Percentiles rank a stretch among this genome's conserved stretches.
Evolutionary conservation across 139 green algal species (phyloP).

Genomic region (Chlorella sp.): DNA sequence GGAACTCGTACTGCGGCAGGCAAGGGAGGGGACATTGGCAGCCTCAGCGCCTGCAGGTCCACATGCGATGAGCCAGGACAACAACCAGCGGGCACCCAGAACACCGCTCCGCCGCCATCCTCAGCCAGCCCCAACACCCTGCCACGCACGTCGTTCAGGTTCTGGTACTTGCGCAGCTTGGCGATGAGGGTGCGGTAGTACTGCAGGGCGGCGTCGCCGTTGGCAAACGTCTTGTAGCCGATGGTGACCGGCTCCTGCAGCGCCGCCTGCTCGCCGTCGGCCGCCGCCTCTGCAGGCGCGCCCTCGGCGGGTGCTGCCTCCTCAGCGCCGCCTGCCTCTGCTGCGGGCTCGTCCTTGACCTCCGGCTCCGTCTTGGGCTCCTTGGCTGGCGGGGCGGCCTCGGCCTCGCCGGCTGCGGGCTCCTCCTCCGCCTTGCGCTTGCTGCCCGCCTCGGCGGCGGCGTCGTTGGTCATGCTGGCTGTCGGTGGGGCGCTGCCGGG

Average conservation of each 20-base stretch:
- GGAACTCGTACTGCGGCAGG: constrained; percentile 71
- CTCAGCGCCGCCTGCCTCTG: background rate
- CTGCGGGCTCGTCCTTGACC: background rate
- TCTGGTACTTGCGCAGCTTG: constrained; percentile 40
- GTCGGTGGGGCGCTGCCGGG: too few species aligned
- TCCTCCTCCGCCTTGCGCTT: constrained; percentile 27
- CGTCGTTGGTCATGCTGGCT: background rate
- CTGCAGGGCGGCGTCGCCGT: constrained; percentile 11
- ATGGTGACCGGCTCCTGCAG: constrained; percentile 47
- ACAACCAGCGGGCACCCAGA: background rate
- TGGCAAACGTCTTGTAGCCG: constrained; percentile 65
- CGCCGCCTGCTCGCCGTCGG: constrained; percentile 1
- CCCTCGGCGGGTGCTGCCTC: background rate
- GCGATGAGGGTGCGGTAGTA: constrained; percentile 63
- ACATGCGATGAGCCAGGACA: too few species aligned
- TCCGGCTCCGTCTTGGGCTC: background rate
- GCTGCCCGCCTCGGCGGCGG: background rate
- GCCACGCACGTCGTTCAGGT: constrained; percentile 69
- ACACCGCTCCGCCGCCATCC: background rate
- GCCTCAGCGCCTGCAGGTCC: background rate
- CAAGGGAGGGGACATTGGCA: background rate
- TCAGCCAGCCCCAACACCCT: background rate
- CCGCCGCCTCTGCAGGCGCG: background rate
- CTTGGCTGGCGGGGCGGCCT: constrained; percentile 14
- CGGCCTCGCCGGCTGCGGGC: background rate